These are phyloP conservation scores for Zostera marina DNA, from an alignment of 116 monocot species.

Conservation along the genomic window DNA sequence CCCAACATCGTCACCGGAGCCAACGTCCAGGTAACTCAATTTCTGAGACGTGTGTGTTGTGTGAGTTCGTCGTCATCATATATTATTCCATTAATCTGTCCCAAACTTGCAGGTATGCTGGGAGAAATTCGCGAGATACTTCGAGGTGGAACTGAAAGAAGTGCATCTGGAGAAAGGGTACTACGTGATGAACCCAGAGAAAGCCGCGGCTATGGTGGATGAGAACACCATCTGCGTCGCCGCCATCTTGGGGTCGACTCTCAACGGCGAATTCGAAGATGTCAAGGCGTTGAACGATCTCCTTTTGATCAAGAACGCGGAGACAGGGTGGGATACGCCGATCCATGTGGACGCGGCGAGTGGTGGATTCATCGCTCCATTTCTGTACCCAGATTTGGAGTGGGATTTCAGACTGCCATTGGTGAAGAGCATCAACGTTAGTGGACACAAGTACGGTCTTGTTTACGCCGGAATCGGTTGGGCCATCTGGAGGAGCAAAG, in stretches of 20 bases:
- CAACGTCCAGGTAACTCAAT: constrained; percentile 38
- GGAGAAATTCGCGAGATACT: constrained; percentile 91
- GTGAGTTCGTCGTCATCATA: too few relatives aligned
- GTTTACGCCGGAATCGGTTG: constrained; percentile 95
- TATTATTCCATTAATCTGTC: too few relatives aligned
- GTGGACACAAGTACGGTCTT: constrained; percentile 88
- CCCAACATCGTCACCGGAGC: constrained; percentile 73
- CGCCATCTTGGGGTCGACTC: constrained; percentile 16
- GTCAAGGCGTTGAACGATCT: constrained; percentile 18
- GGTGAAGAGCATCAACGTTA: constrained; percentile 92
- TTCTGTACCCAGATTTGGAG: constrained; percentile 71
- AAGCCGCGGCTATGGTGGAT: constrained; percentile 15
- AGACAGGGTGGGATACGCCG: constrained; percentile 55
- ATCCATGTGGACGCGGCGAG: constrained; percentile 94
- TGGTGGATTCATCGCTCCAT: constrained; percentile 88
- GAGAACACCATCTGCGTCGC: constrained; percentile 23
- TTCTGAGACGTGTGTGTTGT: too few relatives aligned
- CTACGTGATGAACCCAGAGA: constrained; percentile 37
- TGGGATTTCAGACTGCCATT: constrained; percentile 84
- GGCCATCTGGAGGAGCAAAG: constrained; percentile 79
- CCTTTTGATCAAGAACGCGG: constrained; percentile 8
- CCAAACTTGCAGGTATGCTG: constrained; percentile 62
- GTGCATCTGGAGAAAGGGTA: constrained; percentile 71
- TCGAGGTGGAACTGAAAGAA: constrained; percentile 85
- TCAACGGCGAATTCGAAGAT: constrained; percentile 15